phyloP scores from a whole-genome alignment of 2,329 filamentous ascomycete genomes.

The Aureobasidium sp. region DNA sequence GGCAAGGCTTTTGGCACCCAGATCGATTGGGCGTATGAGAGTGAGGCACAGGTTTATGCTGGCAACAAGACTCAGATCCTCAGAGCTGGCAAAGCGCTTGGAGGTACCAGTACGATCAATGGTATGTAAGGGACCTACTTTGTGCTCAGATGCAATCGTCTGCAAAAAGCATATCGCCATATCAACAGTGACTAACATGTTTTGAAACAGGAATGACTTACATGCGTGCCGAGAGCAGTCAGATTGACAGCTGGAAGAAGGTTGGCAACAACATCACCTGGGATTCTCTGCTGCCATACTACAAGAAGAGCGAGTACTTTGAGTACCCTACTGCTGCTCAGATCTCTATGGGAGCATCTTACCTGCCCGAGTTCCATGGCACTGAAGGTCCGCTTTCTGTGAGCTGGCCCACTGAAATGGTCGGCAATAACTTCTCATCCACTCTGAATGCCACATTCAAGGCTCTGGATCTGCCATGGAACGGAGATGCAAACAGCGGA shows the following conservation, averaged over 20 bases:
- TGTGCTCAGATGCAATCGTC: not conserved
- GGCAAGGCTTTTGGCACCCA: slow-evolving; percentile 15
- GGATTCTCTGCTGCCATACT: slow-evolving; percentile 18
- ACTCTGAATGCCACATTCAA: slow-evolving; percentile 34
- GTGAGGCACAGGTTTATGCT: slow-evolving; percentile 15
- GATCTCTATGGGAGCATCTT: not conserved
- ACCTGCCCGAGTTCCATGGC: not conserved
- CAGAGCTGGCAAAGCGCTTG: slow-evolving; percentile 9
- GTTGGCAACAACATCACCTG: slow-evolving; percentile 9
- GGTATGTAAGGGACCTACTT: not conserved
- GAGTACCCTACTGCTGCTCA: slow-evolving; percentile 1
- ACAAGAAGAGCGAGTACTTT: slow-evolving; percentile 19
- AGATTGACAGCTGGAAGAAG: slow-evolving; percentile 9
- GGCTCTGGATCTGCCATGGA: slow-evolving; percentile 32
- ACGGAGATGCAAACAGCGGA: slow-evolving; percentile 38
- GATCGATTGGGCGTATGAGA: slow-evolving; percentile 7
- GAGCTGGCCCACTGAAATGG: slow-evolving; percentile 7
- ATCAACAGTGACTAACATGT: not conserved
- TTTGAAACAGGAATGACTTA: not conserved
- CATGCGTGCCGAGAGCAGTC: slow-evolving; percentile 12
- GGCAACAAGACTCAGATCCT: slow-evolving; percentile 13
- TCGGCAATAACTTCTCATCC: slow-evolving; percentile 12
- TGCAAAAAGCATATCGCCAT: too few species aligned
- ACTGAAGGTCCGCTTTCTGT: slow-evolving; percentile 16
- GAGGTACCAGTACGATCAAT: slow-evolving; percentile 8